These are phyloP conservation scores for Nasturtium officinale DNA, from an alignment of 345 rosid species.

Conservation along the genomic window DNA sequence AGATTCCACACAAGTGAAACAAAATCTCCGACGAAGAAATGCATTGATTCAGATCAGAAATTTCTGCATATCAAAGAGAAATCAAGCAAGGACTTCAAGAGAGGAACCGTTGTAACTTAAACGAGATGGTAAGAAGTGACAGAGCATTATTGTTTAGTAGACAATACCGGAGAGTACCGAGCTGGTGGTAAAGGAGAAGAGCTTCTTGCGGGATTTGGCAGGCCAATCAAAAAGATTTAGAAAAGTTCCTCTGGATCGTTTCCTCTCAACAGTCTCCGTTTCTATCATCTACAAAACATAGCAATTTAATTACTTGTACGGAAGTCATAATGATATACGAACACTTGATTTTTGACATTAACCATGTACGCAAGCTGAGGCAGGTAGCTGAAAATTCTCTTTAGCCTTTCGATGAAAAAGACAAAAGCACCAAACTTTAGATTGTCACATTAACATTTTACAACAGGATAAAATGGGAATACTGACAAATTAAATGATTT, in stretches of 20 bases:
- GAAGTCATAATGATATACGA: not conserved
- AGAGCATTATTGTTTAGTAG: not conserved
- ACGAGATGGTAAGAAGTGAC: not conserved
- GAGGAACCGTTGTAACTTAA: not conserved
- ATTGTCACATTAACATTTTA: conserved; percentile 5
- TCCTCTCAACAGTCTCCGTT: conserved; percentile 72
- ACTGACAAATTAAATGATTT: conserved; percentile 28
- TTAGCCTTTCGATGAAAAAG: not conserved
- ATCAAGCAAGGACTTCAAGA: conserved; percentile 21
- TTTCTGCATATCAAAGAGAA: not conserved
- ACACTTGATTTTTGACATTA: not conserved
- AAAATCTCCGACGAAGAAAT: not conserved
- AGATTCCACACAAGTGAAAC: not conserved
- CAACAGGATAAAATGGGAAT: conserved; percentile 19
- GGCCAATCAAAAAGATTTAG: conserved; percentile 84
- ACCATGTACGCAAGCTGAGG: not conserved
- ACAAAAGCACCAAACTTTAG: conserved; percentile 33
- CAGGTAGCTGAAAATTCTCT: not conserved
- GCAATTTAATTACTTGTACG: conserved; percentile 23
- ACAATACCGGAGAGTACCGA: conserved; percentile 22
- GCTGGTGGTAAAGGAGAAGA: conserved; percentile 53
- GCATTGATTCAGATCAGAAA: not conserved
- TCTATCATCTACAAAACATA: conserved; percentile 44
- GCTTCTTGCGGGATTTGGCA: conserved; percentile 82
- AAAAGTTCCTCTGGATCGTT: conserved; percentile 71